Conservation (phyloP, 108 stramenopile genomes). For the Pseudonitzschia pungens region DNA sequence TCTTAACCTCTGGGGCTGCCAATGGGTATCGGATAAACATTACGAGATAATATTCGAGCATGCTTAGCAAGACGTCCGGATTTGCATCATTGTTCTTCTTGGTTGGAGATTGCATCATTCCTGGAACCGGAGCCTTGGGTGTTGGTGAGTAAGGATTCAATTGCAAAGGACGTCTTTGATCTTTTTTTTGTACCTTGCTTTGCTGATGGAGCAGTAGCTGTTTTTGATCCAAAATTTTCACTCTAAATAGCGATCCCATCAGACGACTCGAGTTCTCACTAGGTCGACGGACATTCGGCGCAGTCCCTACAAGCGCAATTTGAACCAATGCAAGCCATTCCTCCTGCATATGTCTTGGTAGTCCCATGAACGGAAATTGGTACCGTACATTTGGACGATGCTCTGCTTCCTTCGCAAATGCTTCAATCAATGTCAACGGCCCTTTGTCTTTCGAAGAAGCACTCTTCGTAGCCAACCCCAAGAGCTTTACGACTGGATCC, state of each 20-base stretch:
- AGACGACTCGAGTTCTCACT: conserved; percentile 40
- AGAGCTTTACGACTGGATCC: conserved; percentile 78
- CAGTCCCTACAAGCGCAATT: conserved; percentile 19
- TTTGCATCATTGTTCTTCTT: conserved; percentile 27
- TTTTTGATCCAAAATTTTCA: conserved; percentile 39
- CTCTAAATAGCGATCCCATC: conserved; percentile 37
- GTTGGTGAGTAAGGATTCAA: conserved; percentile 35
- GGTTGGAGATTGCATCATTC: conserved; percentile 6
- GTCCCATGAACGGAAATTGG: conserved; percentile 68
- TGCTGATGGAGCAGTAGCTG: conserved; percentile 27
- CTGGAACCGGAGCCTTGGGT: conserved; percentile 13
- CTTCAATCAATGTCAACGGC: conserved; percentile 63
- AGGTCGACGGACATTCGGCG: neutral
- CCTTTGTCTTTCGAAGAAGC: conserved; percentile 22
- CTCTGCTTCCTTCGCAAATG: conserved; percentile 61
- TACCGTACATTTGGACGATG: conserved; percentile 64
- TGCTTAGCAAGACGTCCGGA: conserved; percentile 49
- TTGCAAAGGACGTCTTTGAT: conserved; percentile 31
- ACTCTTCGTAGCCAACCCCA: conserved; percentile 32
- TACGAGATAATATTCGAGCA: conserved; percentile 71
- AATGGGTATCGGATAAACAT: conserved; percentile 67
- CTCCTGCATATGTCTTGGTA: conserved; percentile 44
- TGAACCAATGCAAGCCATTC: conserved; percentile 44
- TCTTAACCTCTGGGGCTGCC: conserved; percentile 38
- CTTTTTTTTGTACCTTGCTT: conserved; percentile 30